These are phyloP conservation scores for Pseudomassariella vexata DNA, from an alignment of 2,329 filamentous ascomycete genomes.

Conservation along the genomic window DNA sequence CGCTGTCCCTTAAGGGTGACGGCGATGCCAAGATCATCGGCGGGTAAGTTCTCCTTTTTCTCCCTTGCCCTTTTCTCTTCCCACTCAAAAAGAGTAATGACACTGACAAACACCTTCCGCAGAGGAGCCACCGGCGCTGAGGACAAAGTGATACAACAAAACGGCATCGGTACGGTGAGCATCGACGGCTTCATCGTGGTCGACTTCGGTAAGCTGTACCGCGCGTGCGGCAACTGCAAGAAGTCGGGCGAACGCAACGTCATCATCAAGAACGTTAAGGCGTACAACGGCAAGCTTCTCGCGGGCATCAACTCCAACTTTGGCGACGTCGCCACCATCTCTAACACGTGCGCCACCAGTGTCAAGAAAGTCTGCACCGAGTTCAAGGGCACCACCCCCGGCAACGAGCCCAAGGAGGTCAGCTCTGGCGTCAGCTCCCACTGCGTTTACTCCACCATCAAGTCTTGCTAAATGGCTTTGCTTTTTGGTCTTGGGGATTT, in stretches of 20 bases:
- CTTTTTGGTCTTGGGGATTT: too few relatives aligned
- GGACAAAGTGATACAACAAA: slow-evolving; percentile 16
- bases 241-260: slow-evolving; percentile 23
- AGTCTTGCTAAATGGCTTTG: slow-evolving; percentile 4
- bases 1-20: slow-evolving; percentile 14
- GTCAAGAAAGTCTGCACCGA: slow-evolving; percentile 15
- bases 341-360: slow-evolving; percentile 12
- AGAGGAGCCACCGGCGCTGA: slow-evolving; percentile 21
- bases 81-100: too few relatives aligned
- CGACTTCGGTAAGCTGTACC: slow-evolving; percentile 38
- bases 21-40: slow-evolving; percentile 27
- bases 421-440: slow-evolving; percentile 10
- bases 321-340: slow-evolving; percentile 24
- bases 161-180: slow-evolving; percentile 9
- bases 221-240: slow-evolving; percentile 38
- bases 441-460: slow-evolving; percentile 12
- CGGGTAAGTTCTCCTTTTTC: slow-evolving; percentile 21
- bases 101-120: slow-evolving; percentile 1
- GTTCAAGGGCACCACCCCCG: slow-evolving; percentile 15
- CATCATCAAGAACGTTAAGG: slow-evolving; percentile 24
- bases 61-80: neutral
- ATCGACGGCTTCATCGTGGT: slow-evolving; percentile 26
- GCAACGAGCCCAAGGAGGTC: slow-evolving; percentile 16
- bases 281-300: slow-evolving; percentile 19
- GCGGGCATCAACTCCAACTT: slow-evolving; percentile 33